A percentile compares a stretch with the other conserved stretches of the same genome.
These are phyloP conservation scores for Rehmannia glutinosa DNA, from an alignment of 257 asterid species.

Conservation along the genomic window DNA sequence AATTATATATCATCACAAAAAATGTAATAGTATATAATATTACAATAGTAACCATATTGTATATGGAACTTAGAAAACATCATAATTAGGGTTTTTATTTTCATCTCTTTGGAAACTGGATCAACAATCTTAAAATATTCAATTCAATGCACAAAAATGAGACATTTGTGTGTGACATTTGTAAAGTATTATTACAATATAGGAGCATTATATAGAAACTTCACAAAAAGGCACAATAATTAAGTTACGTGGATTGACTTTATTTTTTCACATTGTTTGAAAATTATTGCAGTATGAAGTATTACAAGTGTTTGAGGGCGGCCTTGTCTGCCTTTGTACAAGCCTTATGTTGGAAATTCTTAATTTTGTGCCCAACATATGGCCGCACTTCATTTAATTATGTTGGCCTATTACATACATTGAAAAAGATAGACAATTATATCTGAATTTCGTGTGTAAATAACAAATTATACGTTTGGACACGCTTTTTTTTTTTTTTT, in stretches of 20 bases:
- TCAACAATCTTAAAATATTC: slow-evolving; percentile 1
- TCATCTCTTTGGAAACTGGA: slow-evolving; percentile 16
- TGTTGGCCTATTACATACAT: slow-evolving; percentile 19
- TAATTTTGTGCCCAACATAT: slow-evolving; percentile 27
- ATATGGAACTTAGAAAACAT: slow-evolving; percentile 16
- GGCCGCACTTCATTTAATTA: slow-evolving; percentile 23
- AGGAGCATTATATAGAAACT: slow-evolving; percentile 3
- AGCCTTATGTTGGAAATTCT: slow-evolving; percentile 28
- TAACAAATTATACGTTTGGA: neutral
- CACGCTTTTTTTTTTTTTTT: too few relatives aligned
- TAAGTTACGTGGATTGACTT: slow-evolving; percentile 29
- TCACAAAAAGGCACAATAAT: slow-evolving; percentile 13
- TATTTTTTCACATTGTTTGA: neutral
- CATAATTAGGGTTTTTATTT: slow-evolving; percentile 14
- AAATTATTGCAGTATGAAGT: slow-evolving; percentile 20
- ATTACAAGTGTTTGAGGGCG: slow-evolving; percentile 21
- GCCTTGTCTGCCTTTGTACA: slow-evolving; percentile 39
- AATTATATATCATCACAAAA: slow-evolving; percentile 8
- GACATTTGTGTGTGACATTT: neutral
- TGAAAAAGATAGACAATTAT: slow-evolving; percentile 16
- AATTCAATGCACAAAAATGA: slow-evolving; percentile 4
- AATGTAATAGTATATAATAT: neutral
- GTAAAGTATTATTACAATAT: neutral
- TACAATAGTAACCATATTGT: neutral
- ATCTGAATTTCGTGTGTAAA: neutral